Evolutionary conservation across 2,329 filamentous ascomycete genomes (phyloP).

Genomic region (Ophiocordyceps camponoti-rufipedis): DNA sequence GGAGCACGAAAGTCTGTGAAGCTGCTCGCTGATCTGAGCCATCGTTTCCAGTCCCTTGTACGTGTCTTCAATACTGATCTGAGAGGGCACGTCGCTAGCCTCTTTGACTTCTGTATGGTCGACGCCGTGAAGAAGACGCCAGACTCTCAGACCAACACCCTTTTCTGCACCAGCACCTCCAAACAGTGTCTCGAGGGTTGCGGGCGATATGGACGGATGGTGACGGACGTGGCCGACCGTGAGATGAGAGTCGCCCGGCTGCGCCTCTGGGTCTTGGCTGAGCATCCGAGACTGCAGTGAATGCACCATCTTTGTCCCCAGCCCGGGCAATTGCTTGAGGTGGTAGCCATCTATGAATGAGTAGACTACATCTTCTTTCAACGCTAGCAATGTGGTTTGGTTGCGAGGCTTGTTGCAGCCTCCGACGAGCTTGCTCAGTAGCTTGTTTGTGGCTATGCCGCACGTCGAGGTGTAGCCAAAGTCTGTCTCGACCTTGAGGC

Average conservation of each 20-base stretch:
- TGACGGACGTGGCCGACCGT: slow-evolving; percentile 48
- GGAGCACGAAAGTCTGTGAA: slow-evolving; percentile 49
- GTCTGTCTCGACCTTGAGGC: slow-evolving; percentile 52
- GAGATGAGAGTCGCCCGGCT: slow-evolving; percentile 25
- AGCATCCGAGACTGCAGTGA: slow-evolving; percentile 35
- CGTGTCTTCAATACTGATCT: slow-evolving; percentile 91
- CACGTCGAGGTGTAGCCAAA: slow-evolving; percentile 77
- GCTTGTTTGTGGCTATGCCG: slow-evolving; percentile 74
- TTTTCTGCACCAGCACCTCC: slow-evolving; percentile 50
- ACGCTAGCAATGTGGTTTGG: slow-evolving; percentile 68
- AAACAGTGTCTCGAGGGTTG: slow-evolving; percentile 49
- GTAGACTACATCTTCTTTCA: slow-evolving; percentile 35
- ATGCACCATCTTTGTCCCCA: slow-evolving; percentile 51
- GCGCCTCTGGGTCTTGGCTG: slow-evolving; percentile 13
- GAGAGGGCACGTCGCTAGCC: slow-evolving; percentile 54
- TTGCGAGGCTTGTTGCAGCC: slow-evolving; percentile 70
- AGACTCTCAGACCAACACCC: slow-evolving; percentile 55
- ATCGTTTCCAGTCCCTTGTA: slow-evolving; percentile 54
- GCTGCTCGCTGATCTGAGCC: slow-evolving; percentile 45
- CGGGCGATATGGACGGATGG: slow-evolving; percentile 42
- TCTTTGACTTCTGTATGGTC: slow-evolving; percentile 58
- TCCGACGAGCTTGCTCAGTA: slow-evolving; percentile 71
- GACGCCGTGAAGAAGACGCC: slow-evolving; percentile 64
- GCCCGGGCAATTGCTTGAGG: slow-evolving; percentile 66
- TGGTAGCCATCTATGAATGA: slow-evolving; percentile 59